Conservation (phyloP, 1,284 basidiomycete species). For the Ceratobasidium theobromae region DNA sequence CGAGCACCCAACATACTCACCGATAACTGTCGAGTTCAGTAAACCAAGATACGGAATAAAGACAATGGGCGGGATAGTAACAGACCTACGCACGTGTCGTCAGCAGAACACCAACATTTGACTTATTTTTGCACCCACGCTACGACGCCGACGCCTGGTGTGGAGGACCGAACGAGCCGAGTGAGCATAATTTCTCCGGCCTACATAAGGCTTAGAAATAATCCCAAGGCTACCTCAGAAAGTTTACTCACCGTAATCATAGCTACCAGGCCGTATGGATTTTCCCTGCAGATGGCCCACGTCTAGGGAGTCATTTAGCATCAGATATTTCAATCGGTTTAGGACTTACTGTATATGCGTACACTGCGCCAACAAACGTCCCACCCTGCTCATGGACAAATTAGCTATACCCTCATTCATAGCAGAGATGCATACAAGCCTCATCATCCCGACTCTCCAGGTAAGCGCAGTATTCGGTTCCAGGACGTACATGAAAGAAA, state of each 20-base stretch:
- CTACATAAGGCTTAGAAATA: background rate
- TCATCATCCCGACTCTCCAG: conserved; percentile 26
- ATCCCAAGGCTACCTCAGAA: background rate
- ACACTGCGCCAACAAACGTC: conserved; percentile 22
- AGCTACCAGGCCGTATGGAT: conserved; percentile 52
- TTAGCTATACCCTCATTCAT: background rate
- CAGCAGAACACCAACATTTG: background rate
- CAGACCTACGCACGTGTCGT: conserved; percentile 43
- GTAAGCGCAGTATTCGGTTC: conserved; percentile 29
- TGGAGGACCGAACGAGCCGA: conserved; percentile 49
- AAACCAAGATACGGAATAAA: conserved; percentile 40
- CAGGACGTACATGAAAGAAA: conserved; percentile 28
- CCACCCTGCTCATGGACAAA: conserved; percentile 1
- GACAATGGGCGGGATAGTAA: conserved; percentile 53
- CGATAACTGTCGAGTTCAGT: conserved; percentile 10
- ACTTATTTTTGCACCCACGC: conserved; percentile 43
- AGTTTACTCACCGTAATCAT: conserved; percentile 46
- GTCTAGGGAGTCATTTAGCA: too few relatives aligned
- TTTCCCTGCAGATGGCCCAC: conserved; percentile 37
- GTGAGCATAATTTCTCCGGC: conserved; percentile 51
- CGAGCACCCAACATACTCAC: background rate
- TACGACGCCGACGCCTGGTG: conserved; percentile 51
- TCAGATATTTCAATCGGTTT: background rate
- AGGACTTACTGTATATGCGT: conserved; percentile 13
- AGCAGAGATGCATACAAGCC: background rate